phyloP scores from a whole-genome alignment of 2,329 filamentous ascomycete species.

The Calonectria crousiana region DNA sequence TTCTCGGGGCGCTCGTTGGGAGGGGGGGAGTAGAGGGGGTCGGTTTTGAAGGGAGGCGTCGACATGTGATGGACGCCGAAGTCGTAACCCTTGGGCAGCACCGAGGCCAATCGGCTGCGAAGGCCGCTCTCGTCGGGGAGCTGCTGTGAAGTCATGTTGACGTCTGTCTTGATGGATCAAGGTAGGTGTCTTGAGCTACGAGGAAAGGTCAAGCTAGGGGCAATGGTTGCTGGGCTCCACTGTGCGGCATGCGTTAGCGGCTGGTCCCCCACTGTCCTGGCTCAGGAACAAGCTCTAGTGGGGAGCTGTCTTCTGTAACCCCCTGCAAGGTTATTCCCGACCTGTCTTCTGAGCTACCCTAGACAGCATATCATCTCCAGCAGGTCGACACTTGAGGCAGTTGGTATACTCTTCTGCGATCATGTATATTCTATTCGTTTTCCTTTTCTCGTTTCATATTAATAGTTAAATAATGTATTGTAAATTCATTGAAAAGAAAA shows the following conservation, averaged over 20 bases:
- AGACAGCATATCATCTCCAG: not conserved
- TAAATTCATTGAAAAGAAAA: not conserved
- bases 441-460: not conserved
- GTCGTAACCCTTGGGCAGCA: constrained; percentile 64
- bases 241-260: constrained; percentile 24
- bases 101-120: constrained; percentile 54
- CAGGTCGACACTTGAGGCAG: no score
- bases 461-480: not conserved
- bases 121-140: constrained; percentile 28
- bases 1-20: constrained; percentile 78
- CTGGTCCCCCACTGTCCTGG: constrained; percentile 16
- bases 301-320: constrained; percentile 15
- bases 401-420: not conserved
- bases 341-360: not conserved
- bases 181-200: not conserved
- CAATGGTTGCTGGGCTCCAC: constrained; percentile 18
- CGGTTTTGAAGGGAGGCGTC: constrained; percentile 80
- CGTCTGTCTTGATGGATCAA: not conserved
- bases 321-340: not conserved
- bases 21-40: constrained; percentile 83
- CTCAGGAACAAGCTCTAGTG: constrained; percentile 18
- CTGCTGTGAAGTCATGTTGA: constrained; percentile 21
- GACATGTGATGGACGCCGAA: constrained; percentile 89
- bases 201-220: not conserved
- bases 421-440: not conserved